Evolutionary conservation across 2,329 filamentous ascomycete species (phyloP).

Genomic region (Phialophora tarda): DNA sequence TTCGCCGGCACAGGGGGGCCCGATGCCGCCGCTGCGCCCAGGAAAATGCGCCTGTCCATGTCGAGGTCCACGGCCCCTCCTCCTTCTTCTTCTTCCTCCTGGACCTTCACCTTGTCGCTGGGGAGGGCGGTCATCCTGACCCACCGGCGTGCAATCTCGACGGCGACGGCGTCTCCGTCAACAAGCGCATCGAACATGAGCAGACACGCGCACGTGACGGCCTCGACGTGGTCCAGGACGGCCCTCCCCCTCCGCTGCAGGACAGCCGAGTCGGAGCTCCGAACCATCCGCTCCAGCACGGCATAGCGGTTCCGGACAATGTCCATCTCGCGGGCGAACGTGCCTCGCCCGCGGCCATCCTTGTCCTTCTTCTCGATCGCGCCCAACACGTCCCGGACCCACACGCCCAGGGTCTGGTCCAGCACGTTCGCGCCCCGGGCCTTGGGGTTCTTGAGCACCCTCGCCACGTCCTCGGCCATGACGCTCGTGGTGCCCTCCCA

Average conservation of each 20-base stretch:
- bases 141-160: conserved; percentile 49
- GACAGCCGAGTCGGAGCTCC: conserved; percentile 2
- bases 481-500: conserved; percentile 76
- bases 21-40: conserved; percentile 19
- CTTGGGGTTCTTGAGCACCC: conserved; percentile 30
- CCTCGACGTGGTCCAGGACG: conserved; percentile 32
- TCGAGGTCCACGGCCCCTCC: conserved; percentile 11
- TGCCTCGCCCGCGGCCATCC: neutral
- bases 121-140: conserved; percentile 32
- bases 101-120: conserved; percentile 12
- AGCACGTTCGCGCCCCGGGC: conserved; percentile 11
- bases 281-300: conserved; percentile 19
- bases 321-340: conserved; percentile 2
- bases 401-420: conserved; percentile 24
- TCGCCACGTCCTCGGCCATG: conserved; percentile 40
- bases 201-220: conserved; percentile 45
- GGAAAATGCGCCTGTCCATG: conserved; percentile 34
- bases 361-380: conserved; percentile 1
- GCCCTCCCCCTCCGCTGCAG: conserved; percentile 29
- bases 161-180: conserved; percentile 44
- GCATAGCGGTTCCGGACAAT: conserved; percentile 27
- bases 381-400: conserved; percentile 20
- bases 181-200: conserved; percentile 48
- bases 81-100: neutral
- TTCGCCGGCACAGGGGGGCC: neutral